Base-by-base conservation (phyloP, 768 basidiomycete species). In the Leccinum longicurvipes region DNA sequence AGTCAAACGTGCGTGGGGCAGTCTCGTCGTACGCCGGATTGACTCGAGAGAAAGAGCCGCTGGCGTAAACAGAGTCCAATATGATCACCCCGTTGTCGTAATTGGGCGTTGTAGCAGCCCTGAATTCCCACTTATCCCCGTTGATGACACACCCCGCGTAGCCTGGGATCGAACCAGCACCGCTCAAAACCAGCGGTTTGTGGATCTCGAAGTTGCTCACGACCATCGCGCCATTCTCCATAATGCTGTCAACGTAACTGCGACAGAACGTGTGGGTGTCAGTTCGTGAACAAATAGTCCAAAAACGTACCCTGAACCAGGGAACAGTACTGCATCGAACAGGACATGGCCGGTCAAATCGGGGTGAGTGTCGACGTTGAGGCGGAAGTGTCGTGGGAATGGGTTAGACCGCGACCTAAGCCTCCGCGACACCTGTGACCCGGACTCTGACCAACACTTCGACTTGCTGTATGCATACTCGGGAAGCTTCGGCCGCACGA, bases 271-370 rank as follows among this genome's bases (percentile, higher is more conserved):
- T 53, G 61, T 29, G 4, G 59, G 39, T 4, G 11, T 25, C 6
- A 44, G 52, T 28, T 39, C 6, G 1, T 19, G 29, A 48, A 27
- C 3, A 52, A 28, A 21, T 8, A 8, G 24, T 54, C 71, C 68
- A 31, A 31, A 14, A 2, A 76, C 59, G 47, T 63, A 80, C 19
- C 77, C 79, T 19, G 78, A 72, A 17, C 76, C 78, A 9, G 79
- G 77, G 72, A 79, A 74, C 23, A 79, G 77, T 0, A 76, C 69
- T 24, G 78, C 76, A 2, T 74, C 74, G 24, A 72, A 70, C 34
- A 80, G 76, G 14, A 78, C 60, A 58, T 81, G 79, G 34, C 79
- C 71, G 0, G 75, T 73, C 10, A 81, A 61, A 21, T 69, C 68
- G 0, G 78, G 66, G 44, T 72, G 71, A 29, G 61, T 55, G 23